Evolutionary conservation across 2,329 filamentous ascomycete genomes (phyloP), one percentile per base, ranked within the genome.

Genomic region (Diaporthe ilicicola): DNA sequence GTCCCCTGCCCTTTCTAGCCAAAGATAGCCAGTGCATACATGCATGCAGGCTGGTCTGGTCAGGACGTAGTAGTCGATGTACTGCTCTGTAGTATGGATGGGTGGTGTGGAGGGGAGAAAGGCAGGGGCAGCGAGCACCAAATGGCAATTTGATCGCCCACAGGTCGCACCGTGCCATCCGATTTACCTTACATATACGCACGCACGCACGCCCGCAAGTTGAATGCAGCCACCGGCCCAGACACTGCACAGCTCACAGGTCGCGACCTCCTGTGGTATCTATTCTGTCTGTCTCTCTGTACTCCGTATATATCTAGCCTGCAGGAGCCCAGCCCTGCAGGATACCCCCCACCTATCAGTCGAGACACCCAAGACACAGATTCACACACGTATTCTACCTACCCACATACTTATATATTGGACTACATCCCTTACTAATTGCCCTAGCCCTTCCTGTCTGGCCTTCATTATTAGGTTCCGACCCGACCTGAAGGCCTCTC

Each of bases 11-110:
- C 29, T 12, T 37, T 24, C 29, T 10, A 27, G 59, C 59, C 42
- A 62, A 44, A 24, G n/a, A 48, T 9, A 27, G 42, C 27, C 54
- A 39, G 42, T 19, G 42, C 56, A 17, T 50, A 29, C 42, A 64
- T 50, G 29, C 56, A 62, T 62, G 42, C 59, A 64, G 59, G n/a
- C 42, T 37, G 59, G 42, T 19, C 42, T 34, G 56, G 42, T 62
- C 42, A 62, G 56, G 56, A 12, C 34, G 56, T 24, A 39, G 27
- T 27, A n/a, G 44, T 5, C 19, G 24, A 54, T 54, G 44, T 67
- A 46, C 32, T 53, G 46, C 27, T 9, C 32, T 67, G 48, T 48
- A 46, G 65, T 56, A 22, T 34, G 42, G 19, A 22, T 65, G 42
- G 6, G 15, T 17, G 34, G 7, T n/a, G n/a, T 24, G 22, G 15